phyloP scores from a whole-genome alignment of 768 basidiomycete genomes.

The Lentinula sp. region DNA sequence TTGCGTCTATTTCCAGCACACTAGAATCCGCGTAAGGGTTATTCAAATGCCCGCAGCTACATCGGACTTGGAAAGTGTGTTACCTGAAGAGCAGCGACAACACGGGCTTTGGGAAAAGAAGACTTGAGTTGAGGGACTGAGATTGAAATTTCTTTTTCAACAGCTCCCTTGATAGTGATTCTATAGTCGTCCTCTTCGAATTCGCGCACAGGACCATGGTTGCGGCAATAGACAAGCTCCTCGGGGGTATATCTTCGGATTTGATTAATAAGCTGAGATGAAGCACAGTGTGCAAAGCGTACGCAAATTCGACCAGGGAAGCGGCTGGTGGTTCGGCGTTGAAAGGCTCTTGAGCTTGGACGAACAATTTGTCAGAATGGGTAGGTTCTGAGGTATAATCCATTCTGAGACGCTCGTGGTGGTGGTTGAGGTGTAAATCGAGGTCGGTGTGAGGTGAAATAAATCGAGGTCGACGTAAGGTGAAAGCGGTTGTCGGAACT shows the following conservation, averaged over 20 bases:
- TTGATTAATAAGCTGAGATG: background rate
- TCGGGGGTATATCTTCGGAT: slow-evolving; percentile 43
- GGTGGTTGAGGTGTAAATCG: slow-evolving; percentile 7
- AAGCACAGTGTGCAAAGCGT: background rate
- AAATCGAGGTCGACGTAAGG: slow-evolving; percentile 5
- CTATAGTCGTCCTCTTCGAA: slow-evolving; percentile 40
- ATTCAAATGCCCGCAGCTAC: slow-evolving; percentile 4
- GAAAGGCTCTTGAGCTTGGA: slow-evolving; percentile 47
- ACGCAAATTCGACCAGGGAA: slow-evolving; percentile 45
- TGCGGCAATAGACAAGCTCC: slow-evolving; percentile 63
- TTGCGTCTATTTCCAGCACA: slow-evolving; percentile 65
- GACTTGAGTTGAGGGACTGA: slow-evolving; percentile 34
- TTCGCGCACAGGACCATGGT: slow-evolving; percentile 57
- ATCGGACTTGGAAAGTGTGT: background rate
- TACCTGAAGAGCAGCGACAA: slow-evolving; percentile 55
- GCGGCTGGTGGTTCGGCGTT: slow-evolving; percentile 63
- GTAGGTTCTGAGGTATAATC: slow-evolving; percentile 38
- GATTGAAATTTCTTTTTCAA: slow-evolving; percentile 23
- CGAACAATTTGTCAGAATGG: slow-evolving; percentile 39
- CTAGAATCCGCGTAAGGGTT: slow-evolving; percentile 11
- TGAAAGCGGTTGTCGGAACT: background rate
- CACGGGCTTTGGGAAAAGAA: slow-evolving; percentile 30
- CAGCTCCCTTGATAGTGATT: slow-evolving; percentile 30
- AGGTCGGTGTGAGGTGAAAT: background rate
- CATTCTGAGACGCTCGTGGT: background rate